Percentiles rank a stretch among this genome's conserved stretches.
phyloP scores from a whole-genome alignment of 1,284 basidiomycete genomes.

The Rhodotorula sp. region DNA sequence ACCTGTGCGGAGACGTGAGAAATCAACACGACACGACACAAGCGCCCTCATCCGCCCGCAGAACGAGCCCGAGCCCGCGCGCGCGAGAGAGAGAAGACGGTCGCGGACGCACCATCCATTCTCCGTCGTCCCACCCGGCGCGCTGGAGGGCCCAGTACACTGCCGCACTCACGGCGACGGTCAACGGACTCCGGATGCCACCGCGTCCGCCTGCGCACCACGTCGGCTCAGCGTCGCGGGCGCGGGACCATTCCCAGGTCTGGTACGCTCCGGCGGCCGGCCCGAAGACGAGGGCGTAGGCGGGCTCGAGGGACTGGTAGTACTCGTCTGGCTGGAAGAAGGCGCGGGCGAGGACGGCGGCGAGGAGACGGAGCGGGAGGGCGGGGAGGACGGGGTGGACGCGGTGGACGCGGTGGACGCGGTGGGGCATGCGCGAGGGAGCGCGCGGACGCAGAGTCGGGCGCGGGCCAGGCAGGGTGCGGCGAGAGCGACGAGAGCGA shows the following conservation, averaged over 20 bases:
- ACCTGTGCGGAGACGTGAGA: constrained; percentile 43
- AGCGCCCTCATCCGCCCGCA: no score
- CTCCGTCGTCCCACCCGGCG: constrained; percentile 56
- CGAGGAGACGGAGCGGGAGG: constrained; percentile 49
- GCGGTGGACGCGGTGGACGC: no score
- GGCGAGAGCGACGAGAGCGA: no score
- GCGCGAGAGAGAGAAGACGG: constrained; percentile 21
- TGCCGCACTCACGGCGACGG: constrained; percentile 64
- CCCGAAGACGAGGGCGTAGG: constrained; percentile 82
- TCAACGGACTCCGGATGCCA: constrained; percentile 48
- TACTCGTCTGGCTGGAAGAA: constrained; percentile 99
- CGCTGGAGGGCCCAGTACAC: constrained; percentile 69
- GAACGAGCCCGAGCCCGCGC: no score
- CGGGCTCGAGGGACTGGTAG: constrained; percentile 91
- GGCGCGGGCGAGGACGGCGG: constrained; percentile 69
- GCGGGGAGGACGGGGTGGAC: constrained; percentile 3
- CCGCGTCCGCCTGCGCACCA: constrained; percentile 26
- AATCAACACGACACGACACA: neutral
- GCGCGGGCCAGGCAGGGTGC: no score
- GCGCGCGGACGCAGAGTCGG: no score
- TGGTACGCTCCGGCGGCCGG: constrained; percentile 65
- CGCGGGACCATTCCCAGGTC: constrained; percentile 89
- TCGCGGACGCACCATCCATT: constrained; percentile 39
- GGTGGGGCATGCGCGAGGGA: neutral
- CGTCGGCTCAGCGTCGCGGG: neutral